These are phyloP conservation scores for Friedmanniomyces simplex DNA, from an alignment of 495 filamentous ascomycete genomes.

Conservation along the genomic window DNA sequence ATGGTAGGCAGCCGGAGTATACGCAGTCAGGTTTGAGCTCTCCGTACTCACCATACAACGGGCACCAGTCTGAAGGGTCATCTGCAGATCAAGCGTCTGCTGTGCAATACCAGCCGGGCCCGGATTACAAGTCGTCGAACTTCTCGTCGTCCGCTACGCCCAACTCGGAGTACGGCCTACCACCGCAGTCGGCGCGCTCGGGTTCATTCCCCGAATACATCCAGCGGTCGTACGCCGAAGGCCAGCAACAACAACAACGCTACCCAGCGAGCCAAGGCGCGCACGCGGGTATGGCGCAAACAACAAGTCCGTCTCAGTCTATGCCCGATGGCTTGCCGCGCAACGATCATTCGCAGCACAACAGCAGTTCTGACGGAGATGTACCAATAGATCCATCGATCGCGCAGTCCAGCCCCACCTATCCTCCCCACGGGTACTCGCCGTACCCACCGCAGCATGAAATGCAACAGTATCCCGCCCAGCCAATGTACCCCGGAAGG, in stretches of 20 bases:
- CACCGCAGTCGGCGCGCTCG: constrained; percentile 64
- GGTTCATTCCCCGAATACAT: constrained; percentile 72
- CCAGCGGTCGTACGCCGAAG: constrained; percentile 30
- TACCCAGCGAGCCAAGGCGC: constrained; percentile 59
- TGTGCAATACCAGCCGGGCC: constrained; percentile 49
- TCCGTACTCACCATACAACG: constrained; percentile 60
- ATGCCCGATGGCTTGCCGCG: constrained; percentile 66
- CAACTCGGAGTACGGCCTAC: constrained; percentile 73
- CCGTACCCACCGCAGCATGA: constrained; percentile 81
- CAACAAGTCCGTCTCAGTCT: constrained; percentile 91
- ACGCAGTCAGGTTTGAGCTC: constrained; percentile 97
- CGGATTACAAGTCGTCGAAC: constrained; percentile 62
- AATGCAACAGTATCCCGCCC: constrained; percentile 53
- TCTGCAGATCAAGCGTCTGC: constrained; percentile 81
- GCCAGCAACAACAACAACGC: constrained; percentile 52
- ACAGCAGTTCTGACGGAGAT: constrained; percentile 85
- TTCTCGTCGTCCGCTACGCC: constrained; percentile 72
- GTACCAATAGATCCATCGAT: constrained; percentile 99
- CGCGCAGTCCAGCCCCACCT: constrained; percentile 82
- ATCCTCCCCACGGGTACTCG: constrained; percentile 68
- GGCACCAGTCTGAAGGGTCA: constrained; percentile 67
- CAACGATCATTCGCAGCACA: constrained; percentile 50
- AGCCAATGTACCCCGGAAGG: constrained; percentile 53
- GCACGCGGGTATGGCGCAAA: constrained; percentile 87
- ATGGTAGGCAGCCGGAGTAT: constrained; percentile 84